phyloP scores from a whole-genome alignment of 73 alveolate species.

The Paramecium primaurelia region DNA sequence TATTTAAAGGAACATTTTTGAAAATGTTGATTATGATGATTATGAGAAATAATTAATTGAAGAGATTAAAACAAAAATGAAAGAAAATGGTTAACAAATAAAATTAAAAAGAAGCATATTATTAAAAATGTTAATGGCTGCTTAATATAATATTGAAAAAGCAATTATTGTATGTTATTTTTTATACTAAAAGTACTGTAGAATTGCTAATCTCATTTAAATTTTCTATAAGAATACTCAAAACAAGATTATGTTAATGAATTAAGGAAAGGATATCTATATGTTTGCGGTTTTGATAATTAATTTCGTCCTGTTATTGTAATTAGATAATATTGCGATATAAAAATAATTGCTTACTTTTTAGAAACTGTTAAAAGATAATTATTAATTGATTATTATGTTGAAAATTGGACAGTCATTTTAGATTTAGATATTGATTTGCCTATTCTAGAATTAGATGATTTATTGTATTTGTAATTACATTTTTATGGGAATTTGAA shows the following conservation, averaged over 20 bases:
- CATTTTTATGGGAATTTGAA: conserved; percentile 33
- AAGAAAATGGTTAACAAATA: not conserved
- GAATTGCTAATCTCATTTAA: not conserved
- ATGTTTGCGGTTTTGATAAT: conserved; percentile 40
- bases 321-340: not conserved
- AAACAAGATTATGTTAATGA: not conserved
- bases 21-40: conserved; percentile 48
- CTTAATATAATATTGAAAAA: conserved; percentile 29
- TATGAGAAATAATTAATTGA: conserved; percentile 26
- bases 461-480: not conserved
- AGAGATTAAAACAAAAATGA: not conserved
- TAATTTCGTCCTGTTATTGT: conserved; percentile 17
- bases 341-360: conserved; percentile 29
- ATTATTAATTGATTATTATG: conserved; percentile 29
- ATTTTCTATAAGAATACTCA: not conserved
- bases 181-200: not conserved
- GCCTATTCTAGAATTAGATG: not conserved
- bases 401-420: conserved; percentile 51
- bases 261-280: not conserved
- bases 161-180: conserved; percentile 23
- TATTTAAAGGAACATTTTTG: conserved; percentile 22
- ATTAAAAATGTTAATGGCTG: conserved; percentile 22
- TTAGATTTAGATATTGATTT: conserved; percentile 7
- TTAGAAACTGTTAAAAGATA: conserved; percentile 35
- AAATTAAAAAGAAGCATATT: not conserved